Base-by-base conservation (phyloP, 2,329 filamentous ascomycete species). In the Tolypocladium guangdongense region DNA sequence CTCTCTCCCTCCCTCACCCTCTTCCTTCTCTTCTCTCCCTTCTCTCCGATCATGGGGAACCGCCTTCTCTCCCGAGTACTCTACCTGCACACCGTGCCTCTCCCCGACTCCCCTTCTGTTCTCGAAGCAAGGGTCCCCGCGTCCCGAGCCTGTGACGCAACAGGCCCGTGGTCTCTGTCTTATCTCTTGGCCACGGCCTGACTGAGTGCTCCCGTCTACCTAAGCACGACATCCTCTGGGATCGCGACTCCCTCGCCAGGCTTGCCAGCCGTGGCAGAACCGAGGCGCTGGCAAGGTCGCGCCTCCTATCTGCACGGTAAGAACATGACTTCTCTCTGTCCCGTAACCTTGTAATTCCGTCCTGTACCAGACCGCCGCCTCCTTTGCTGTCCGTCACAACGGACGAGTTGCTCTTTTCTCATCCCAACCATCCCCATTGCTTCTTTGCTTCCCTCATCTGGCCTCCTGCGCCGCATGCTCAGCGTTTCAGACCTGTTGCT, bases 321-420 rank as follows among this genome's bases (percentile, higher is more conserved):
- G 27, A 20, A 20, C 18, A 33, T 18, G 43, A 5, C 27, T 47
- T 20, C 27, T 47, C 27, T 47, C 24, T 18, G 14, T 32, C 24
- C 27, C 43, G 16, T 6, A 32, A 11, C 24, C 43, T n/a, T 46
- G 43, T 27, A 6, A 47, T 47, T 27, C 4, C 27, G 18, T 12
- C 38, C 32, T 48, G 35, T 39, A 41, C 50, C 45, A 41, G 48
- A 51, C 51, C 50, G 35, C 35, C 51, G 55, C 50, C n/a, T 52
- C 36, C 20, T 52, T 38, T 52, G 33, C 49, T 38, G 48, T 50
- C 36, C 47, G 22, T 56, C 54, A 54, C 52, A 20, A 54, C 52
- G 49, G 54, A 54, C 55, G 56, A 62, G 55, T 62, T 60, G 57
- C 58, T 61, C 58, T 58, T 64, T 62, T 61, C 58, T 47, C 54